Evolutionary conservation across 2,329 filamentous ascomycete species (phyloP), one percentile per base, ranked within the genome.

Genomic region (Paecilomyces variotii): DNA sequence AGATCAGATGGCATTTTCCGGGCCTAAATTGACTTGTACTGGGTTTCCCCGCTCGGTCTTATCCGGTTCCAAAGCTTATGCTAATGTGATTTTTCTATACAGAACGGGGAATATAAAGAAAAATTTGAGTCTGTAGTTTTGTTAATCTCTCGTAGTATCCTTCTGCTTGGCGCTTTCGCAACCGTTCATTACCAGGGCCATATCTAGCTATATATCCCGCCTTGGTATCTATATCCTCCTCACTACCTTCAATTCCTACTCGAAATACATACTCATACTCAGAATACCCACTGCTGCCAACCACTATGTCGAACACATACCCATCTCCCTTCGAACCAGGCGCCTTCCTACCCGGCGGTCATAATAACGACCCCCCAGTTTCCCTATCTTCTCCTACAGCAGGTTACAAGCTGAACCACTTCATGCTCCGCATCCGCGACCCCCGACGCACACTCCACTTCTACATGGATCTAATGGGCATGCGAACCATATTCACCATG

Each of bases 401-500:
- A 30, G 64, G 70, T 49, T 74, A 68, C 64, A 70, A 67, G 55
- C 65, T 76, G n/a, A 76, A 74, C 59, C 74, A 76, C 59, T 63
- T 71, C 34, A 74, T 74, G 63, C 63, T 76, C 27, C 68, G 73
- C 50, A 70, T 75, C 57, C 68, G 67, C 14, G 67, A 75, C 35
- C 74, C 73, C 4, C 32, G 63, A 27, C 65, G 63, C 58, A 70
- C 71, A 2, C 66, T 75, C 0, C 66, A 71, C 55, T 76, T 75
- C 64, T 76, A 76, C 56, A 64, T 74, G 51, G 60, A 72, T 35
- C 66, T 74, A 7, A 69, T 76, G 63, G 73, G 72, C 56, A 75
- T 76, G 72, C 71, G 73, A 9, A 67, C 73, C 3, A 64, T 76
- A 26, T 76, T 74, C 59, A 72, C 66, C 25, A 70, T 75, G 67